A percentile compares a stretch with the other conserved stretches of the same genome.
These are phyloP conservation scores for Hypoxylon fragiforme DNA, from an alignment of 495 filamentous ascomycete genomes.

Conservation along the genomic window DNA sequence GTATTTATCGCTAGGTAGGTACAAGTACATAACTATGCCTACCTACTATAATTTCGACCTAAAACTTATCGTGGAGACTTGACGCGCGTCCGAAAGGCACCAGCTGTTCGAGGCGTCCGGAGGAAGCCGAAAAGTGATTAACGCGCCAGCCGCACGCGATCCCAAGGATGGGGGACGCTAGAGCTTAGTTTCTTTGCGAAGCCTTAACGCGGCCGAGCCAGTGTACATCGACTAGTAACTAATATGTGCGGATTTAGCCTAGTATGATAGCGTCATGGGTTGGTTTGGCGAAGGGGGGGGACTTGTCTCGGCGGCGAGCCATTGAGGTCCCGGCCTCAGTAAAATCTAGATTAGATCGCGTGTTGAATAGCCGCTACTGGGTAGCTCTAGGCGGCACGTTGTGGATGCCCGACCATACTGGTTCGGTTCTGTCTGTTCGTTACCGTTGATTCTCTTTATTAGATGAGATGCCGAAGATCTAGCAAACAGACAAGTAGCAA, in stretches of 20 bases:
- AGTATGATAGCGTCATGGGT: conserved; percentile 25
- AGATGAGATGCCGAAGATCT: no score
- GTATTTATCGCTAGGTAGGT: no score
- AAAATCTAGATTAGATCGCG: conserved; percentile 18
- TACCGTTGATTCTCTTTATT: conserved; percentile 5
- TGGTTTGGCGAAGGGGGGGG: conserved; percentile 2
- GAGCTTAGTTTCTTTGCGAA: conserved; percentile 22
- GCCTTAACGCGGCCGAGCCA: neutral
- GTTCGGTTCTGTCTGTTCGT: conserved; percentile 10
- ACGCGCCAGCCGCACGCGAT: conserved; percentile 33
- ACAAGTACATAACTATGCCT: no score
- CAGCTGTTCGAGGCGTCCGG: conserved; percentile 23
- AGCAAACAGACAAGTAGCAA: conserved; percentile 2
- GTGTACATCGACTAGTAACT: neutral
- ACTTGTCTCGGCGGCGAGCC: conserved; percentile 7
- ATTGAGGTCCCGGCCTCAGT: conserved; percentile 2
- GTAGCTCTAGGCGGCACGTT: conserved; percentile 14
- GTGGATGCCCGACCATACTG: neutral
- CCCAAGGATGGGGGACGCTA: conserved; percentile 30
- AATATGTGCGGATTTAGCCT: conserved; percentile 26
- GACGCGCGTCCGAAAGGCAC: conserved; percentile 20
- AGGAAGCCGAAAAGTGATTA: conserved; percentile 29
- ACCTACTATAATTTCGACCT: neutral
- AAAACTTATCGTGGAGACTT: conserved; percentile 7
- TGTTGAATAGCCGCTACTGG: conserved; percentile 21